Percentiles rank a stretch among this genome's conserved stretches.
Evolutionary conservation across 179 eudicot genomes (phyloP).

Genomic region (Actinidia polygama): DNA sequence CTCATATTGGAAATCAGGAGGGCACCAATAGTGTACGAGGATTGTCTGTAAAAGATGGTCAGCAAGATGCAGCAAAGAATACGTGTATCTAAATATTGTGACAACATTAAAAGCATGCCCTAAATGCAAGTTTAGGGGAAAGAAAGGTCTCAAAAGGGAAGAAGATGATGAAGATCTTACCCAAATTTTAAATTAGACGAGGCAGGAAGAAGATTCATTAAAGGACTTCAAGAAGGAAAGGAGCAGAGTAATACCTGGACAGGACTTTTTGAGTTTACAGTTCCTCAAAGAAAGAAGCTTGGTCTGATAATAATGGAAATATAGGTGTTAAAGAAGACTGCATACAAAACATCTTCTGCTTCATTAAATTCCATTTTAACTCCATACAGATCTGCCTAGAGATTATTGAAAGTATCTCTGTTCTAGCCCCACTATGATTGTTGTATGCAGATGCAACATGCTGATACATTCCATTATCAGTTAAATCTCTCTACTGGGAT

Average conservation of each 20-base stretch:
- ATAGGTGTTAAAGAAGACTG: slow-evolving; percentile 30
- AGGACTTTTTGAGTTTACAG: slow-evolving; percentile 21
- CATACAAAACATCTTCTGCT: background rate
- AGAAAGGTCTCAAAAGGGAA: slow-evolving; percentile 20
- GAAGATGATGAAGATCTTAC: slow-evolving; percentile 50
- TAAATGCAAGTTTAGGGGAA: slow-evolving; percentile 35
- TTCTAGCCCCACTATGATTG: too few relatives aligned
- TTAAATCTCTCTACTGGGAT: too few relatives aligned
- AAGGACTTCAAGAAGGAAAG: slow-evolving; percentile 30
- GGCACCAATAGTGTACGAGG: slow-evolving; percentile 39
- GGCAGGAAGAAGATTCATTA: slow-evolving; percentile 59
- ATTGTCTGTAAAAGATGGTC: slow-evolving; percentile 49
- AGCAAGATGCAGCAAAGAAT: slow-evolving; percentile 38
- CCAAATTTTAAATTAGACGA: slow-evolving; percentile 57
- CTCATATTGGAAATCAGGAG: slow-evolving; percentile 35
- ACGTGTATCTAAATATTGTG: slow-evolving; percentile 39
- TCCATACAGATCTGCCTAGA: too few relatives aligned
- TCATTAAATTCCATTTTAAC: too few relatives aligned
- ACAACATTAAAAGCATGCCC: slow-evolving; percentile 29
- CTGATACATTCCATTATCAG: too few relatives aligned
- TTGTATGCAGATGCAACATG: too few relatives aligned
- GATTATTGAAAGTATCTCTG: too few relatives aligned
- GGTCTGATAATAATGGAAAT: slow-evolving; percentile 19
- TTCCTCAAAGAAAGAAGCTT: background rate
- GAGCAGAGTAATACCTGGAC: slow-evolving; percentile 20